phyloP scores from a whole-genome alignment of 2,329 filamentous ascomycete genomes.

The Colletotrichum sp. region DNA sequence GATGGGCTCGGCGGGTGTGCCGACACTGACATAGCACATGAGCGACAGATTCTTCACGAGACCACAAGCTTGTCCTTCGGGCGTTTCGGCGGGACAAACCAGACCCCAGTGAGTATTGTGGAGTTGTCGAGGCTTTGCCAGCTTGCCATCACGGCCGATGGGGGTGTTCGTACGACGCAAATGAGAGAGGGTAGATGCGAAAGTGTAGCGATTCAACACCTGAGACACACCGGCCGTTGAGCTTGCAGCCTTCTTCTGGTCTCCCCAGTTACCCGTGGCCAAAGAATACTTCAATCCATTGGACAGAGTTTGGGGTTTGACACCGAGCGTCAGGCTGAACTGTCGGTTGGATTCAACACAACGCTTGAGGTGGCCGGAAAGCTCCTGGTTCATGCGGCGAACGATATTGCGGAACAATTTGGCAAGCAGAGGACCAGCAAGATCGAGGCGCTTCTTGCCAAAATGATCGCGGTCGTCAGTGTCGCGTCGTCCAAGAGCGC shows the following conservation, averaged over 20 bases:
- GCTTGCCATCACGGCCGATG: slow-evolving; percentile 96
- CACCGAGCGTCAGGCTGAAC: slow-evolving; percentile 88
- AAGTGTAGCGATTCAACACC: slow-evolving; percentile 97
- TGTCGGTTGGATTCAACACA: slow-evolving; percentile 89
- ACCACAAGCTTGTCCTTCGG: slow-evolving; percentile 97
- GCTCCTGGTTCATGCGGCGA: slow-evolving; percentile 87
- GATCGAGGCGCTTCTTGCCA: slow-evolving; percentile 96
- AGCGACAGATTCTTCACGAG: slow-evolving; percentile 96
- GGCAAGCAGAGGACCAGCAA: slow-evolving; percentile 93
- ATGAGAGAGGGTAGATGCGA: slow-evolving; percentile 95
- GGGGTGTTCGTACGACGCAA: slow-evolving; percentile 96
- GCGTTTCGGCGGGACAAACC: slow-evolving; percentile 96
- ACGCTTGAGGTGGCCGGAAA: slow-evolving; percentile 88
- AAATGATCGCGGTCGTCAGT: slow-evolving; percentile 98
- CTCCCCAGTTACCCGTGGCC: slow-evolving; percentile 98
- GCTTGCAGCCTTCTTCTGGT: slow-evolving; percentile 97
- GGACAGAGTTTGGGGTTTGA: slow-evolving; percentile 90
- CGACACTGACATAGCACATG: slow-evolving; percentile 98
- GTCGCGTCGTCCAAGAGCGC: slow-evolving; percentile 88
- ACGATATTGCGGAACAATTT: slow-evolving; percentile 95
- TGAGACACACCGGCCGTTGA: slow-evolving; percentile 97
- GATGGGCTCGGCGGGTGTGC: slow-evolving; percentile 87
- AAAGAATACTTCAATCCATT: slow-evolving; percentile 96
- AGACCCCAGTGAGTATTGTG: slow-evolving; percentile 99
- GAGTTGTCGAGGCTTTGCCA: slow-evolving; percentile 95